Evolutionary conservation across 1,284 basidiomycete genomes (phyloP), one percentile per base, ranked within the genome.

Genomic region (Leccinum pachyderme): DNA sequence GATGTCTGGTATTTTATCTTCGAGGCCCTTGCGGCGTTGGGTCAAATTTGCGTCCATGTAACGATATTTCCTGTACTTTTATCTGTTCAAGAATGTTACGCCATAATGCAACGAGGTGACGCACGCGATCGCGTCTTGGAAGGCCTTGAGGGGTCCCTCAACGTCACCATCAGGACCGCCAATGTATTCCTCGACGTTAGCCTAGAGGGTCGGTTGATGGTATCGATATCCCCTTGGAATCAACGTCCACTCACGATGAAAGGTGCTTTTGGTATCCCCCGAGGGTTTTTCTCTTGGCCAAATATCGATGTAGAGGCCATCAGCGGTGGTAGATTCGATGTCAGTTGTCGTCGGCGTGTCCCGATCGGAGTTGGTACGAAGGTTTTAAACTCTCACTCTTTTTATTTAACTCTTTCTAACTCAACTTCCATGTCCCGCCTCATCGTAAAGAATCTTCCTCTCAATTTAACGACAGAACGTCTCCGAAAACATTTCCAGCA

Each of bases 1-100:
- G 66, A 99, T 95, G 72, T 99, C 97, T 0, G 96, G 96, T 47
- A 98, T 95, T 80, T 99, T 98, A 59, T 93, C 91, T 63, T 93
- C 89, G 5, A 98, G 78, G 2, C 88, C 87, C 54, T 81, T 80
- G 51, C 90, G 81, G 47, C 95, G 82, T 69, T 94, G 89, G 12
- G 87, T 79, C 47, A 96, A 79, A 68, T 88, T 95, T 33, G 86
- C 77, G 66, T 98, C 96, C 96, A 99, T 98, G 75, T 96, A 97
- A 57, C 93, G 90, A 79, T 99, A 99, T 79, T 99, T 98, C 59
- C 95, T 98, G 75, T 64, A 67, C 74, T 74, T 61, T 56, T 58
- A 58, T 57, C 55, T 57, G 55, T 61, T 57, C 62, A 60, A 59
- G 60, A 62, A 51, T 49, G 63, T 49, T 46, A 53, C 25, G 46